Conservation (phyloP, 495 filamentous ascomycete species). For the Neurospora pannonica region DNA sequence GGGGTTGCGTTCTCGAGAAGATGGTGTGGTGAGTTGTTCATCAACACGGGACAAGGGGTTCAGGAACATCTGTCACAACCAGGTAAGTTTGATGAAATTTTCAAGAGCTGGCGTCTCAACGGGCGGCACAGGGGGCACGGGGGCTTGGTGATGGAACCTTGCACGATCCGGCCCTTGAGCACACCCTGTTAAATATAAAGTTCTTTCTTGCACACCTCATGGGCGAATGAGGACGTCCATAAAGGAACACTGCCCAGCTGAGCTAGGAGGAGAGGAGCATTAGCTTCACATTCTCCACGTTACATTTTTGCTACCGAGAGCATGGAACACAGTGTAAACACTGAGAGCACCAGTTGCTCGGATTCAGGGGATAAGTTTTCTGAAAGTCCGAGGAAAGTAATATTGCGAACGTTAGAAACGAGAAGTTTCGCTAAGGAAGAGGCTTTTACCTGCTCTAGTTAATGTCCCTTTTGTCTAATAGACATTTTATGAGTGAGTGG, state of each 20-base stretch:
- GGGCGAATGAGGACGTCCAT: neutral
- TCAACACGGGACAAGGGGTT: neutral
- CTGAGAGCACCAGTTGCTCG: neutral
- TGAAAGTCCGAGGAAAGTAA: neutral
- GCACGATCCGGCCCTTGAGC: neutral
- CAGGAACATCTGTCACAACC: neutral
- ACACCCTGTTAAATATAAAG: neutral
- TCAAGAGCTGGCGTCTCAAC: neutral
- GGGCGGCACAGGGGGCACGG: neutral
- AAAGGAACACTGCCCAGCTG: neutral
- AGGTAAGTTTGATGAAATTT: neutral
- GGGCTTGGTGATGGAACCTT: neutral
- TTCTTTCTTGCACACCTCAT: neutral
- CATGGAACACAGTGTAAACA: neutral
- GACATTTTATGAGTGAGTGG: neutral
- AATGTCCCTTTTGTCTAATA: neutral
- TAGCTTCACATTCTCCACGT: neutral
- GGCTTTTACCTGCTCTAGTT: neutral
- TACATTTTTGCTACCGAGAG: neutral
- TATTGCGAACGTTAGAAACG: neutral
- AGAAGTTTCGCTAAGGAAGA: neutral
- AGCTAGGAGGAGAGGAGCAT: neutral
- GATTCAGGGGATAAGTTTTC: neutral
- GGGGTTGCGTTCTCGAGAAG: neutral
- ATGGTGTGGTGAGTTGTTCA: neutral